These are phyloP conservation scores for Aristolochia contorta DNA, from an alignment of 164 flowering plant genomes.

Conservation along the genomic window DNA sequence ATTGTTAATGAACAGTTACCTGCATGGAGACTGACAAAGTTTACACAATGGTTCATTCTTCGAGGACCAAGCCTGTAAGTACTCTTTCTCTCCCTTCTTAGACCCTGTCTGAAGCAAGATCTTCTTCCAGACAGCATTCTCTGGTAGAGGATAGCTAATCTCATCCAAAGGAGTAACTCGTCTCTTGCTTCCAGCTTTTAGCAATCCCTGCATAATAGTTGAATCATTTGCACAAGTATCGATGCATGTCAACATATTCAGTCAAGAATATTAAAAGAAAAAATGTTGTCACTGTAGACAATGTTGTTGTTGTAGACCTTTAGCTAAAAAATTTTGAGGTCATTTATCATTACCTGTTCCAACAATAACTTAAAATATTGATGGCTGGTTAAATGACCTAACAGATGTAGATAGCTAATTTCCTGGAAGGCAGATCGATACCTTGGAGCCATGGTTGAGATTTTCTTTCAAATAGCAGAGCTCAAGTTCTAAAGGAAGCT, in stretches of 20 bases:
- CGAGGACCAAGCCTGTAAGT: conserved; percentile 62
- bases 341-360: no score
- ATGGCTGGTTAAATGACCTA: no score
- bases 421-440: conserved; percentile 15
- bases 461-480: conserved; percentile 61
- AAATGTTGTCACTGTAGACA: no score
- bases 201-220: conserved; percentile 51
- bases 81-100: conserved; percentile 49
- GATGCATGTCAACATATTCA: no score
- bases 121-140: conserved; percentile 63
- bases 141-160: conserved; percentile 56
- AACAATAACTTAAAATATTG: no score
- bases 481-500: conserved; percentile 67
- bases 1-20: conserved; percentile 28
- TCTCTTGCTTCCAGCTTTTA: conserved; percentile 72
- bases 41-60: conserved; percentile 88
- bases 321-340: no score
- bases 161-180: conserved; percentile 66
- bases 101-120: conserved; percentile 37
- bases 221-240: background rate
- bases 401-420: background rate
- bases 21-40: conserved; percentile 82
- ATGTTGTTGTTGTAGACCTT: no score
- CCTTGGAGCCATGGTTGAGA: conserved; percentile 53
- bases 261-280: no score